A percentile compares a stretch with the other conserved stretches of the same genome.
These are phyloP conservation scores for Boletus hoseneyae DNA, from an alignment of 1,284 basidiomycete species.

Conservation along the genomic window DNA sequence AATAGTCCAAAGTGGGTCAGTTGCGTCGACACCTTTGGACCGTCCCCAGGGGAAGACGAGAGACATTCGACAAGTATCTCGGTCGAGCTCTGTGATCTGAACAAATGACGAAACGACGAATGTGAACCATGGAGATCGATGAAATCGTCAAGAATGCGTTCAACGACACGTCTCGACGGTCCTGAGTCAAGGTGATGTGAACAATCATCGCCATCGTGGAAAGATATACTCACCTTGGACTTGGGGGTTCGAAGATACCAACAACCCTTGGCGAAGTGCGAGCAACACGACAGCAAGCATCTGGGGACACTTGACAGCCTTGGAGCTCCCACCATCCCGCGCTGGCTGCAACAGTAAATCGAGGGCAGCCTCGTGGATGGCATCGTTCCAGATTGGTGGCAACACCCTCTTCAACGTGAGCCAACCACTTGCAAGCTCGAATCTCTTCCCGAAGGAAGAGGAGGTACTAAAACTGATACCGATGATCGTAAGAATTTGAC, in stretches of 20 bases:
- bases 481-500: constrained; percentile 59
- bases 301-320: constrained; percentile 30
- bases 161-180: constrained; percentile 18
- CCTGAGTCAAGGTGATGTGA: constrained; percentile 17
- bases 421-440: constrained; percentile 78
- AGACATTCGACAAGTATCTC: constrained; percentile 64
- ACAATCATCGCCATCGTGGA: background rate
- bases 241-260: constrained; percentile 7
- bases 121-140: constrained; percentile 59
- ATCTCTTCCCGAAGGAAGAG: constrained; percentile 63
- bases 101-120: constrained; percentile 63
- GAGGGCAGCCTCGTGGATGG: constrained; percentile 62
- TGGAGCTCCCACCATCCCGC: constrained; percentile 5
- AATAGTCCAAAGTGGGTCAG: constrained; percentile 63
- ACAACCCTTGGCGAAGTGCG: constrained; percentile 49
- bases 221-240: constrained; percentile 14
- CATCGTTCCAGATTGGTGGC: constrained; percentile 63
- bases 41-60: constrained; percentile 45
- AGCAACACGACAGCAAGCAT: constrained; percentile 68
- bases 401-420: constrained; percentile 59
- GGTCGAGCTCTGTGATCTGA: constrained; percentile 65
- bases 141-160: constrained; percentile 56
- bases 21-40: constrained; percentile 54
- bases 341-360: constrained; percentile 57
- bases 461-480: constrained; percentile 51